phyloP scores from a whole-genome alignment of 2,329 filamentous ascomycete genomes.

The Paraconiothyrium brasiliense region DNA sequence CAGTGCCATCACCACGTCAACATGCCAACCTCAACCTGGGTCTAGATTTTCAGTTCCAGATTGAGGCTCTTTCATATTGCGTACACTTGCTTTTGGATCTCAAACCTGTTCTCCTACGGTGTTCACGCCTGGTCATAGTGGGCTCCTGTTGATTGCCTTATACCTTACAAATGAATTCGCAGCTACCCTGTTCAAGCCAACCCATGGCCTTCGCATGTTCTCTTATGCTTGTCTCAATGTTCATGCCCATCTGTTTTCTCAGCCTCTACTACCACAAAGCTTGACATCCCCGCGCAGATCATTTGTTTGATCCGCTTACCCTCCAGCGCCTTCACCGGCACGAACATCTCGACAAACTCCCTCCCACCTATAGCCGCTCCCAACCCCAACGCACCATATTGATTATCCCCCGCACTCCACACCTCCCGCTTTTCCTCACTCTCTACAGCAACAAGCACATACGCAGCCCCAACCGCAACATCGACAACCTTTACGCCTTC shows the following conservation, averaged over 20 bases:
- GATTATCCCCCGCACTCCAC: conserved; percentile 38
- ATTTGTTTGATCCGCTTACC: conserved; percentile 32
- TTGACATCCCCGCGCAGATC: conserved; percentile 39
- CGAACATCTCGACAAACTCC: conserved; percentile 31
- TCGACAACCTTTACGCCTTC: conserved; percentile 28
- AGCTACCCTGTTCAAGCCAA: not conserved
- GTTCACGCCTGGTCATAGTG: too few species aligned
- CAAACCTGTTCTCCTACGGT: too few species aligned
- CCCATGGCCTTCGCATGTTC: not conserved
- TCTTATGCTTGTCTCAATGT: not conserved
- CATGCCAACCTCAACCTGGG: too few species aligned
- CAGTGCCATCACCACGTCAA: too few species aligned
- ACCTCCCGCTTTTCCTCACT: conserved; percentile 21
- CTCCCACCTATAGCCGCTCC: conserved; percentile 17
- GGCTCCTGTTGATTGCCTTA: not conserved
- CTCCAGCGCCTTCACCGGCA: conserved; percentile 30
- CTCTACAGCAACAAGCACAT: conserved; percentile 40
- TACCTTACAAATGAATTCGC: not conserved
- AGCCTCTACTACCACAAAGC: conserved; percentile 26
- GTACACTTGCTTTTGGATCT: not conserved
- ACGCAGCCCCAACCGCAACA: conserved; percentile 40
- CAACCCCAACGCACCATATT: conserved; percentile 37
- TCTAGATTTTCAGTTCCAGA: not conserved
- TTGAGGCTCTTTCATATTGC: not conserved
- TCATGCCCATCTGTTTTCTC: not conserved